Evolutionary conservation across 2,329 filamentous ascomycete genomes (phyloP), one percentile per base, ranked within the genome.

Genomic region (Colletotrichum camelliae): DNA sequence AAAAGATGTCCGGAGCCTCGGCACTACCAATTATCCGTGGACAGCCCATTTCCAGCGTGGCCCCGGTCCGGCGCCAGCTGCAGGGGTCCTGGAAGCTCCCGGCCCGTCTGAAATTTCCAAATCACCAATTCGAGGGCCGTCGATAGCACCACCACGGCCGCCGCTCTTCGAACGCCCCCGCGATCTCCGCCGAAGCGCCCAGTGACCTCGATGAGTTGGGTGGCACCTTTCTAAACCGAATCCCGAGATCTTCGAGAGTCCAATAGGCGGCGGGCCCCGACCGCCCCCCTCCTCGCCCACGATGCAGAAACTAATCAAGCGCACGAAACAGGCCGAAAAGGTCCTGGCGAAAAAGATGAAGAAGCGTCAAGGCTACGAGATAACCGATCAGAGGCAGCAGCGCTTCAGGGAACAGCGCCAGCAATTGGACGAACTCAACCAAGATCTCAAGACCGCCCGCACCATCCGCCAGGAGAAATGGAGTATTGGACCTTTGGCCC

Each of bases 401-500:
- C 81, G 83, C 76, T 62, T 70, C 67, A 75, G 77, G 35, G 84
- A 87, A 77, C 80, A 86, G 70, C 79, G 81, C 37, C 68, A 82
- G 61, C 83, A 85, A 77, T 76, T 87, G 16, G 81, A 82, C 67
- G 82, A 85, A 55, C 79, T 84, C 72, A 80, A 81, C 35, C 62
- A 70, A 12, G 39, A 79, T 61, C 37, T 80, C 39, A 52, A 76
- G 24, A 77, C 79, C 27, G 87, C 88, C 61, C 85, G 86, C 39
- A 82, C 87, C 78, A 88, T 89, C 66, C 90, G 94, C 69, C 90
- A 89, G 76, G 94, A 98, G 82, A 93, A 96, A 83, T 98, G 94
- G 92, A 87, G 93, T 77, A 85, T 95, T 78, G 96, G 96, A 0
- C 91, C 94, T 10, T 82, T 98, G 78, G 93, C 95, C 4, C 96